Base-by-base conservation (phyloP, 305 asterid genomes). In the Solanum hybrid region DNA sequence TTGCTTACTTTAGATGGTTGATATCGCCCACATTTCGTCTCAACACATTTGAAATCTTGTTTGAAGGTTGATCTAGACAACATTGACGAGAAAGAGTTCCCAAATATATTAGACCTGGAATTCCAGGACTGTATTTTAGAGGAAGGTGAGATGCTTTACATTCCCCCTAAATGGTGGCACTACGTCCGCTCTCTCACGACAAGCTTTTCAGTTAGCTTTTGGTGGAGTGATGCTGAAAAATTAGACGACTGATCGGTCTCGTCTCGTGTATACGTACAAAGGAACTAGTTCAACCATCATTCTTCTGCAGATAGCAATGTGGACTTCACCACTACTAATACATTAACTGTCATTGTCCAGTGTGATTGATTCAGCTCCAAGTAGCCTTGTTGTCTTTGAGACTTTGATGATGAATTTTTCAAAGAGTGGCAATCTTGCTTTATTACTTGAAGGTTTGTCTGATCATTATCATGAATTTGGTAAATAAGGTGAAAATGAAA, bases 131-230 rank as follows among this genome's bases (percentile, higher is more conserved):
- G 99, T 96, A 91, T 96, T 90, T 91, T 97, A 78, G 99, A 96
- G 92, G 99, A 97, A 94, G 99, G 99, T 45, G 98, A 97, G 91
- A 96, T 97, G 99, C 95, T 97, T n/a, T 97, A 97, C 92, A 96
- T 97, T 80, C 99, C 99, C 91, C 99, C 99, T 9, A 97, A 94
- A 91, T 97, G 99, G 98, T 97, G 99, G 99, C 99, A 97, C 92
- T 97, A 97, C 71, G 98, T 97, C 82, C 94, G 98, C 45, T 97
- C 99, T 78, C 98, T 97, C 66, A 95, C 98, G 14, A 89, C 95
- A 42, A 97, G 99, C 92, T 95, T 97, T 92, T 97, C 99, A 1
- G 99, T 97, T 89, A 97, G 99, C 95, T 97, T 97, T 92, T 97
- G 99, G 99, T 97, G 99, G 99, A 94, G 94, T 80, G 91, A 90